Evolutionary conservation across 352 stramenopile species (phyloP), one percentile per base, ranked within the genome.

Genomic region (Globisporangium nunn): DNA sequence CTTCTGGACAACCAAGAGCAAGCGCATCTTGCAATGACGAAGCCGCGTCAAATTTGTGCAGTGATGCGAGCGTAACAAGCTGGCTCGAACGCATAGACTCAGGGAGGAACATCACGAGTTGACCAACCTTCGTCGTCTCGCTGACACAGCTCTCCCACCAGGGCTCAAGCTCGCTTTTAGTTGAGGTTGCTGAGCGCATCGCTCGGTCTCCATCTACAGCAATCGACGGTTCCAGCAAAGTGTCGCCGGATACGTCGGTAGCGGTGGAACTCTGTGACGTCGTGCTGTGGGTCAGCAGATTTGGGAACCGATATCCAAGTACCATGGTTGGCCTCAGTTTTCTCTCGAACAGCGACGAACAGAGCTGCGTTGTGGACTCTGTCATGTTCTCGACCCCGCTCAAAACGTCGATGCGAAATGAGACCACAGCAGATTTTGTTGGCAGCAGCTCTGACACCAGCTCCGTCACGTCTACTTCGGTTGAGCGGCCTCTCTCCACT

Each of bases 81-180:
- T 70, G 18, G 2, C 46, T 31, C 4, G 18, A 54, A 12, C 54
- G 52, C 54, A 75, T 60, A 10, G 59, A 66, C 1, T 62, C 59
- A 0, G 81, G 67, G 0, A 88, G 6, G 50, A 88, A 83, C 14
- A 88, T 59, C 0, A 67, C 79, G 1, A 92, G 8, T 0, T 78
- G 79, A 0, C 81, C 81, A 15, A 89, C 18, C 3, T 71, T 72
- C 6, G 31, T 70, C 30, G 85, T 47, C 10, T 59, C 50, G 15
- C 64, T 49, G 5, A 91, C 57, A 0, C 63, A 70, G 1, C 66
- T 72, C 56, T 91, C 68, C 77, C 78, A 89, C 76, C 77, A 91
- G 4, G 75, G 65, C 3, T 82, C 59, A 0, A n/a, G 52, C 48
- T 80, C 70, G 14, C 54, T 66, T 18, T 56, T 18, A 7, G 73